These are phyloP conservation scores for Saccharomycopsis lassenensis DNA, from an alignment of 805 yeast genomes.

Conservation along the genomic window DNA sequence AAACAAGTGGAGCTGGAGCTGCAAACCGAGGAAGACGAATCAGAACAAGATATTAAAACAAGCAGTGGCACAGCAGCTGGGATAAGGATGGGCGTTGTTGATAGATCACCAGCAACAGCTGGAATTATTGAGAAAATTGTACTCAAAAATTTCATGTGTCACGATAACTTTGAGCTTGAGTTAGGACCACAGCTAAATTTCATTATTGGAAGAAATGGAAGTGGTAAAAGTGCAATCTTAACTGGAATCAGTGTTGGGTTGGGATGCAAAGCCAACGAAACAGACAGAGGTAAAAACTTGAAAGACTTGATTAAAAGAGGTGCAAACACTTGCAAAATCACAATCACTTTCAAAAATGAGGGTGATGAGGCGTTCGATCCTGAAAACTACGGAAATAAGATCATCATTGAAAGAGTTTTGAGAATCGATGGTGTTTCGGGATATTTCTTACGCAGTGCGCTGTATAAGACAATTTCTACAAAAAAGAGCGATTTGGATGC, in stretches of 20 bases:
- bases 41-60: no score
- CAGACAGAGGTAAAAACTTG: constrained; percentile 71
- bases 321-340: constrained; percentile 51
- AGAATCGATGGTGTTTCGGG: constrained; percentile 38
- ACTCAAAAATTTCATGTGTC: constrained; percentile 81
- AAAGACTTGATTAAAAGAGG: constrained; percentile 72
- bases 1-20: no score
- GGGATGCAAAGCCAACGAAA: constrained; percentile 80
- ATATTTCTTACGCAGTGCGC: constrained; percentile 44
- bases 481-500: constrained; percentile 57
- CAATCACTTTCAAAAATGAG: constrained; percentile 51
- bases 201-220: constrained; percentile 83
- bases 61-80: not conserved
- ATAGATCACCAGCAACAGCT: constrained; percentile 31
- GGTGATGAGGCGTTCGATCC: constrained; percentile 58
- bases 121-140: constrained; percentile 60
- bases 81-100: constrained; percentile 2
- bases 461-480: constrained; percentile 42
- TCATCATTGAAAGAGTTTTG: constrained; percentile 60
- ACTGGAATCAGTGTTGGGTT: constrained; percentile 82
- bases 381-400: constrained; percentile 54
- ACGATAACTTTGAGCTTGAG: constrained; percentile 61
- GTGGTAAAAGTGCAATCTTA: constrained; percentile 81
- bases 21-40: no score
- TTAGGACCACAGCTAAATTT: constrained; percentile 77